Evolutionary conservation across 306 rosid genomes (phyloP), one percentile per base, ranked within the genome.

Genomic region (Canavalia ensiformis): DNA sequence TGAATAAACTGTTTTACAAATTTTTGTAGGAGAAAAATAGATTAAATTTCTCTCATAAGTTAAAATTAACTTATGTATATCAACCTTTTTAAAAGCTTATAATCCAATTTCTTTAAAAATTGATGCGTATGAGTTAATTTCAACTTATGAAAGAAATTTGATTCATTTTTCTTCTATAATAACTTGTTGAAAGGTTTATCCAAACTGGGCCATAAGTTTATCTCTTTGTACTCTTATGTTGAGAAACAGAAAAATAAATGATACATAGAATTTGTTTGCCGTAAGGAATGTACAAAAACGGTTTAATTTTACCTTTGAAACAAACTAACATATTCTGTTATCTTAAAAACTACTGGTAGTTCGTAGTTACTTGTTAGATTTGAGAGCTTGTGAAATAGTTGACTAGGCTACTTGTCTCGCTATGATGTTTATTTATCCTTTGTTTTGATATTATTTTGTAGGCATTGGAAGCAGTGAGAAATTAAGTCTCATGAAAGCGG

Each of bases 401-500:
- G 4, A 4, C 35, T 60, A 29, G 66, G 59, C 34, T 65, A 66
- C 18, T 67, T 41, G 34, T 66, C 8, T 67, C 44, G 35, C 35
- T 67, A 10, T 74, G 65, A 63, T 55, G 54, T 18, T 18, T 18
- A 18, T 29, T 68, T 29, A 62, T 75, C 57, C 42, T 81, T 65
- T 29, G 56, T 35, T 68, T 50, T 84, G 75, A 33, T 7, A 44
- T 65, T 34, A 41, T 58, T 88, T 81, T 56, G 79, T 82, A 87
- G 91, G 72, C 31, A 83, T 51, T 86, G 95, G 79, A 82, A 89
- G 82, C 77, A 58, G 75, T 46, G 92, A 84, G 71, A 95, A 93
- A 72, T 56, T 93, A 77, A 95, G 96, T 79, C 85, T 91, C 8
- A 87, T 95, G 96, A 91, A 91, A 87, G 93, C 89, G 78, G 98